Percentiles rank a stretch among this genome's conserved stretches.
Evolutionary conservation across 441 rosid species (phyloP).

Genomic region (Lepidium campestre): DNA sequence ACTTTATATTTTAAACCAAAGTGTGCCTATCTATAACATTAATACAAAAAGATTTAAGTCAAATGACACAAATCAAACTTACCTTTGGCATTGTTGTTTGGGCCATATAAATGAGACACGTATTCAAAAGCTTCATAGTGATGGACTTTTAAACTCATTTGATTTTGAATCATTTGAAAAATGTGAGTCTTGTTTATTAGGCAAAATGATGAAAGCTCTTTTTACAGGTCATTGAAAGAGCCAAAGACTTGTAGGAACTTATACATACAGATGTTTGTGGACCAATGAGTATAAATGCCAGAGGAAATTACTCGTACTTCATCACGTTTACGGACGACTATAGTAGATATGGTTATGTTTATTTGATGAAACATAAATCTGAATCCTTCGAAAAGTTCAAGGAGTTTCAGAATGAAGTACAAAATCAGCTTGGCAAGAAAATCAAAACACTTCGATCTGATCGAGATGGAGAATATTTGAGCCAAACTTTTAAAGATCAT

Average conservation of each 20-base stretch:
- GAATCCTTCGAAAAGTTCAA: too few relatives aligned
- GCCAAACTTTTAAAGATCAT: neutral
- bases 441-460: too few relatives aligned
- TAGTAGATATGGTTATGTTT: too few relatives aligned
- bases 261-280: neutral
- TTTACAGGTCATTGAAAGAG: neutral
- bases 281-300: neutral
- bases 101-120: neutral
- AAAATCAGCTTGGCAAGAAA: too few relatives aligned
- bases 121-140: too few relatives aligned
- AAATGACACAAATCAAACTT: neutral
- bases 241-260: neutral
- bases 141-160: too few relatives aligned
- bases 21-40: neutral
- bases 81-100: neutral
- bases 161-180: slow-evolving; percentile 2
- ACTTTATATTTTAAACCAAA: neutral
- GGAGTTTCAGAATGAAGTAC: too few relatives aligned
- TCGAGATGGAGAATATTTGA: too few relatives aligned
- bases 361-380: too few relatives aligned
- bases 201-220: neutral
- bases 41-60: neutral
- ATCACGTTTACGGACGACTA: too few relatives aligned
- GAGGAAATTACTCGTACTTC: neutral
- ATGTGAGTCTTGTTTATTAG: neutral